Base-by-base conservation (phyloP, 768 basidiomycete genomes). In the Psilocybe tampanensis region DNA sequence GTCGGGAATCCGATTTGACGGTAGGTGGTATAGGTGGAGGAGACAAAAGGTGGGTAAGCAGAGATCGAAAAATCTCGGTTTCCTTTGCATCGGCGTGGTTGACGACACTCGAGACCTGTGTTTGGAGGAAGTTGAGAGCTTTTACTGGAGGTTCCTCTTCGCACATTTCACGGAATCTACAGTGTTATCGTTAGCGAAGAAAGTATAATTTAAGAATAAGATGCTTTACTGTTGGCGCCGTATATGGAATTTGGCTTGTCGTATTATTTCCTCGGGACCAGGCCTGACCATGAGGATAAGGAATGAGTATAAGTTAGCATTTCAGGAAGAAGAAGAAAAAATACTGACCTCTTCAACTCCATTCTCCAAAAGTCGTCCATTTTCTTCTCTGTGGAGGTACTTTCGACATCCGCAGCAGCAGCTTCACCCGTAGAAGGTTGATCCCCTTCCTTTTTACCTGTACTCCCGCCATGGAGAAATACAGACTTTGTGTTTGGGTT, bases 81-180 rank as follows among this genome's bases (percentile, higher is more conserved):
- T 92, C 90, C 54, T 82, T 79, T 0, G 78, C 63, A 61, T 88
- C 80, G 54, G 71, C 74, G 61, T 91, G 89, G 66, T 92, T 83
- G 17, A 92, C 91, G 2, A 90, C 85, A 1, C 78, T 77, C 0
- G 85, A 85, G 8, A 94, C 88, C 47, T 87, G 80, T 0, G 76
- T 83, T 68, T 88, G 87, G 32, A 94, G 73, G 71, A 91, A 93
- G 13, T 75, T 79, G 39, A 94, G 77, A 0, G 92, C 88, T 64
- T 85, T 82, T 21, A 89, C 78, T 0, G 83, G 75, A 1, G 85
- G 70, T 15, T 71, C 76, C 44, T 84, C 83, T 68, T 85, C 84
- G 64, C 89, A 90, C 80, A 92, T 86, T 65, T 94, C 91, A n/a
- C 86, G 83, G 73, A 92, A 93, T 63, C 91, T 93, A 62, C 24